A percentile compares a stretch with the other conserved stretches of the same genome.
phyloP scores from a whole-genome alignment of 177 flowering plant genomes.

The Vitis hybrid region DNA sequence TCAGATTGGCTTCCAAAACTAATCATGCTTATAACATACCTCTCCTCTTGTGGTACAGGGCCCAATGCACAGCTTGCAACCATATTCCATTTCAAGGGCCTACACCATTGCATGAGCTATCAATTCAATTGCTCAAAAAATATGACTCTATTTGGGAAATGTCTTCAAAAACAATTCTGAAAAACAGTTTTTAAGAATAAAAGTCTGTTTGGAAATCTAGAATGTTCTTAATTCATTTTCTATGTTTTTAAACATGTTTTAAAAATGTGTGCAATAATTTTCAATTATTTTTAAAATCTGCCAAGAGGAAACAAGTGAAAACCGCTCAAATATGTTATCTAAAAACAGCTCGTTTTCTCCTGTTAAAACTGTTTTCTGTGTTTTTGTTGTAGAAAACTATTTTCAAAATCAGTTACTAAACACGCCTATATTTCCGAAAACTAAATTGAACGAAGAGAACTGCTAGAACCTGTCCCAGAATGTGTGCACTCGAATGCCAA shows the following conservation, averaged over 20 bases:
- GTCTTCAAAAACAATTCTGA: neutral
- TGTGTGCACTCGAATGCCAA: constrained; percentile 99
- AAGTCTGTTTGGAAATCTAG: neutral
- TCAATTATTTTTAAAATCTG: too few species aligned
- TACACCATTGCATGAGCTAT: constrained; percentile 21
- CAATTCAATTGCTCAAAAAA: too few species aligned
- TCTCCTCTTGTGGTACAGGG: constrained; percentile 98
- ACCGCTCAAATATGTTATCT: too few species aligned
- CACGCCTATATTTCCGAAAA: neutral
- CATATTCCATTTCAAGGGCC: constrained; percentile 86
- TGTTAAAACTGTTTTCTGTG: too few species aligned
- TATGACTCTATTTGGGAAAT: too few species aligned
- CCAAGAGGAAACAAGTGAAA: too few species aligned
- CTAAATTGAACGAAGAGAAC: neutral
- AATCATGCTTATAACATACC: constrained; percentile 36
- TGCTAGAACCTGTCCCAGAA: constrained; percentile 73
- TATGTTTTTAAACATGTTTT: too few species aligned
- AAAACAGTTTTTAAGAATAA: neutral
- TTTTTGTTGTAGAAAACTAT: too few species aligned
- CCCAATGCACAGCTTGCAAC: constrained; percentile 95
- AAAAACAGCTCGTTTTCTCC: too few species aligned
- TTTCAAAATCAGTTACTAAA: too few species aligned
- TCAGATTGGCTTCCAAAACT: neutral
- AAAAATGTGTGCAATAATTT: too few species aligned
- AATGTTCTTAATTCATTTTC: too few species aligned